Evolutionary conservation across 1,284 basidiomycete genomes (phyloP).

Genomic region (Sanguinoderma infundibulare): DNA sequence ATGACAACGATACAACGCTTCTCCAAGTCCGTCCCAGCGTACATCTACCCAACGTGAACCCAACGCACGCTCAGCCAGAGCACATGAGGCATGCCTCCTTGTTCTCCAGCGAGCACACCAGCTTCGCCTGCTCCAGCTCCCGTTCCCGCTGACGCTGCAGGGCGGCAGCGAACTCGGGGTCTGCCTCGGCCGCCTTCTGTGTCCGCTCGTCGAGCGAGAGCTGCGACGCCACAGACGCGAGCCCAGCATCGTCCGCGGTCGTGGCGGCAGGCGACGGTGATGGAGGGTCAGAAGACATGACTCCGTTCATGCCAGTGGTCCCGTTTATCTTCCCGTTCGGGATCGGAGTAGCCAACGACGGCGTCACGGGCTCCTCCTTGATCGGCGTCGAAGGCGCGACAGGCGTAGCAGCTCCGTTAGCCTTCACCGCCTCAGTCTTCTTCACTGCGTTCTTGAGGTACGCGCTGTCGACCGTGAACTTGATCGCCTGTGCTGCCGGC

Average conservation of each 20-base stretch:
- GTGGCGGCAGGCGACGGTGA: conserved; percentile 20
- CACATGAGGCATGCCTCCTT: conserved; percentile 89
- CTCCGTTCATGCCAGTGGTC: not conserved
- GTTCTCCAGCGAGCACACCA: conserved; percentile 87
- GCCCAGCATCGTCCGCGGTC: conserved; percentile 21
- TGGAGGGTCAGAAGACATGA: conserved; percentile 14
- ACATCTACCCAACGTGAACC: not conserved
- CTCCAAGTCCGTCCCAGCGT: conserved; percentile 14
- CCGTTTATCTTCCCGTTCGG: conserved; percentile 14
- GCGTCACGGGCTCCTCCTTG: conserved; percentile 32
- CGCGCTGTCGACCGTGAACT: conserved; percentile 94
- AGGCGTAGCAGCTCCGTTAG: conserved; percentile 19
- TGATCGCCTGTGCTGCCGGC: conserved; percentile 94
- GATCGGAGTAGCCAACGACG: conserved; percentile 23
- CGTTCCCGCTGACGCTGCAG: conserved; percentile 72
- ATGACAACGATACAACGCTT: conserved; percentile 14
- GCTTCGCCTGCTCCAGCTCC: conserved; percentile 82
- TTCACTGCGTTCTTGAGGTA: conserved; percentile 75
- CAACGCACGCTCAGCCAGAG: conserved; percentile 57
- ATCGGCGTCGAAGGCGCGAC: conserved; percentile 32
- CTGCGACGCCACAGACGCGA: conserved; percentile 16
- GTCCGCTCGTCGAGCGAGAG: conserved; percentile 47
- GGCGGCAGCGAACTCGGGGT: conserved; percentile 86
- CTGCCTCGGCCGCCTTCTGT: conserved; percentile 58
- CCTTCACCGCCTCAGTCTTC: conserved; percentile 45